Evolutionary conservation across 164 flowering plant genomes (phyloP).

Genomic region (Chimonanthus salicifolius): DNA sequence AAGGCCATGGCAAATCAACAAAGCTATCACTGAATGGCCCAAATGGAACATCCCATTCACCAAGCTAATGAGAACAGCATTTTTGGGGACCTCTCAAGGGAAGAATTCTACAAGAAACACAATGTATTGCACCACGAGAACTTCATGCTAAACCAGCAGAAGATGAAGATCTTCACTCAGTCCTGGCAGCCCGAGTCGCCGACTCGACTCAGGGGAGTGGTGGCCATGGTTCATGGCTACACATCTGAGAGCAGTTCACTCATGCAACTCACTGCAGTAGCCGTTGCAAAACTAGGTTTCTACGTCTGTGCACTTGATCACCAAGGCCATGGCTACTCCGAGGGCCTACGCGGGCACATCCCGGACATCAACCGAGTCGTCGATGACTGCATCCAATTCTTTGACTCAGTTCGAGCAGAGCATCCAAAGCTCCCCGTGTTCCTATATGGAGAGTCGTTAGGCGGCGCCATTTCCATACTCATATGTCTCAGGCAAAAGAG

Average conservation of each 20-base stretch:
- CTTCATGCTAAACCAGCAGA: slow-evolving; percentile 26
- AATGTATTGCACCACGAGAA: slow-evolving; percentile 23
- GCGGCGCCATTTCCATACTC: slow-evolving; percentile 34
- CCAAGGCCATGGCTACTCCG: slow-evolving; percentile 47
- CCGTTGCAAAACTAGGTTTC: slow-evolving; percentile 34
- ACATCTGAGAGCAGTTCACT: slow-evolving; percentile 31
- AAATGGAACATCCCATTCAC: slow-evolving; percentile 30
- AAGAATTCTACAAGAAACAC: slow-evolving; percentile 33
- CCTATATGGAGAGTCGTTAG: slow-evolving; percentile 41
- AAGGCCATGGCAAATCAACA: too few species aligned
- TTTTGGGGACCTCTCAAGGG: slow-evolving; percentile 31
- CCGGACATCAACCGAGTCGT: slow-evolving; percentile 24
- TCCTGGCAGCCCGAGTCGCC: slow-evolving; percentile 25
- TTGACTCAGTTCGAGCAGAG: slow-evolving; percentile 15
- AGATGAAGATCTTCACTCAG: slow-evolving; percentile 40
- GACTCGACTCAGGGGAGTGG: slow-evolving; percentile 17
- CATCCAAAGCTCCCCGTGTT: slow-evolving; percentile 29
- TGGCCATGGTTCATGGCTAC: slow-evolving; percentile 46
- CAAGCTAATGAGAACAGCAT: slow-evolving; percentile 37
- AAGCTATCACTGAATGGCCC: too few species aligned
- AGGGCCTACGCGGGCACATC: slow-evolving; percentile 36
- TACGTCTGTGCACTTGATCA: slow-evolving; percentile 36
- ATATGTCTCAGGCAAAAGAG: slow-evolving; percentile 22
- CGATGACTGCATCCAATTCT: slow-evolving; percentile 31
- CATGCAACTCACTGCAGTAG: slow-evolving; percentile 33